phyloP scores from a whole-genome alignment of 2,329 filamentous ascomycete genomes.

The Epichloe scottii region DNA sequence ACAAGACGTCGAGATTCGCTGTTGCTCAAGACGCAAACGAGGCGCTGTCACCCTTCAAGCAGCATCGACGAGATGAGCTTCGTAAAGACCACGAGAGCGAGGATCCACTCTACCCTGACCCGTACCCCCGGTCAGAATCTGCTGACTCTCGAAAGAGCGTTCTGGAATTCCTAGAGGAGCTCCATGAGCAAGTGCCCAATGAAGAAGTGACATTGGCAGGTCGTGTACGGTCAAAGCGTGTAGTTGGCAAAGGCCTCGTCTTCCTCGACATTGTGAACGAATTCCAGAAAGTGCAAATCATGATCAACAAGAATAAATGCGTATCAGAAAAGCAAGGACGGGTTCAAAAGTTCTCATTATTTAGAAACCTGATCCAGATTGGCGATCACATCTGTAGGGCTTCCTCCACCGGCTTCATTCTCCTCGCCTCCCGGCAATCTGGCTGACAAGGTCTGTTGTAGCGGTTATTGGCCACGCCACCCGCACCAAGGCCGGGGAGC shows the following conservation, averaged over 20 bases:
- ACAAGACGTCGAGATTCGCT: slow-evolving; percentile 7
- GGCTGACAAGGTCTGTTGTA: slow-evolving; percentile 23
- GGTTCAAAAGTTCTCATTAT: slow-evolving; percentile 39
- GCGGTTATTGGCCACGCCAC: slow-evolving; percentile 60
- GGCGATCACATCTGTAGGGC: slow-evolving; percentile 75
- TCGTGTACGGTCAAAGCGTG: slow-evolving; percentile 60
- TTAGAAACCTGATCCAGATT: slow-evolving; percentile 55
- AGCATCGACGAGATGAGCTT: slow-evolving; percentile 21
- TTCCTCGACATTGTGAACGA: slow-evolving; percentile 75
- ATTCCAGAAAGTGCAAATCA: slow-evolving; percentile 59
- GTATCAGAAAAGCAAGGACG: slow-evolving; percentile 21
- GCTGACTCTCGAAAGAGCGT: slow-evolving; percentile 17
- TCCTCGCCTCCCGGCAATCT: slow-evolving; percentile 11
- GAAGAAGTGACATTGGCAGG: slow-evolving; percentile 33
- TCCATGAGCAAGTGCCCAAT: slow-evolving; percentile 13
- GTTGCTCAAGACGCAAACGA: slow-evolving; percentile 12
- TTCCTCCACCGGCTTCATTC: slow-evolving; percentile 9
- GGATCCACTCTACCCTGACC: slow-evolving; percentile 22
- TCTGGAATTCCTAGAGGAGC: slow-evolving; percentile 21
- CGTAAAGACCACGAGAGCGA: slow-evolving; percentile 20
- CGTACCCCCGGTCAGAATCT: slow-evolving; percentile 23
- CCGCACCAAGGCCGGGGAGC: slow-evolving; percentile 58
- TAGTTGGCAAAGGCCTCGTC: slow-evolving; percentile 62
- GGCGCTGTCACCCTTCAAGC: slow-evolving; percentile 23
- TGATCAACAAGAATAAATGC: slow-evolving; percentile 53